These are phyloP conservation scores for Podochytrium sp. DNA, from an alignment of 192 early-diverging fungal species.

Conservation along the genomic window DNA sequence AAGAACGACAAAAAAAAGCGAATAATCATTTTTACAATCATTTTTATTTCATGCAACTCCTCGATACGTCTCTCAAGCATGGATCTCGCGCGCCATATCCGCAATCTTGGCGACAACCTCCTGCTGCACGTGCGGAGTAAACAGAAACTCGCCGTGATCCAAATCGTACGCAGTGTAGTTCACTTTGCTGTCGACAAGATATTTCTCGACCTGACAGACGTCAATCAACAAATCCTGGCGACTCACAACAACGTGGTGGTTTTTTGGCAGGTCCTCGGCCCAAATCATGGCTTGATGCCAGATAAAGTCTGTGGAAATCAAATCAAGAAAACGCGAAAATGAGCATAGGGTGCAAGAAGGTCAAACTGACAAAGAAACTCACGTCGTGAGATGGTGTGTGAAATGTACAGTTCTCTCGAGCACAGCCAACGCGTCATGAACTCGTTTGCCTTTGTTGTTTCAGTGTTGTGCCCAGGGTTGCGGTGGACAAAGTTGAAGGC, in stretches of 20 bases:
- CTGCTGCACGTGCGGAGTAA: not conserved
- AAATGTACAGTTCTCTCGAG: conserved; percentile 63
- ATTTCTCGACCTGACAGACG: conserved; percentile 17
- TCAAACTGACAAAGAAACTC: not conserved
- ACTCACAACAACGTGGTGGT: conserved; percentile 31
- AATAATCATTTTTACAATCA: too few relatives aligned
- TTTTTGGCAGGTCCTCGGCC: conserved; percentile 30
- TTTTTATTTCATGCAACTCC: not conserved
- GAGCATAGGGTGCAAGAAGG: too few relatives aligned
- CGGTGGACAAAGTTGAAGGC: conserved; percentile 58
- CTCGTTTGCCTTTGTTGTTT: conserved; percentile 36
- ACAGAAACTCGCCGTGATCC: conserved; percentile 39
- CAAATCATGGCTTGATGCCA: conserved; percentile 38
- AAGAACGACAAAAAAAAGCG: too few relatives aligned
- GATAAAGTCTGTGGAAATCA: conserved; percentile 26
- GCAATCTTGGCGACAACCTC: too few relatives aligned
- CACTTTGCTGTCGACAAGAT: not conserved
- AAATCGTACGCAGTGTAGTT: conserved; percentile 2
- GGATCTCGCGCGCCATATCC: too few relatives aligned
- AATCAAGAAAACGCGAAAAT: too few relatives aligned
- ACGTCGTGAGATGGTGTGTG: conserved; percentile 55
- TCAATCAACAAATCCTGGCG: conserved; percentile 38
- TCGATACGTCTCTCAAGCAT: too few relatives aligned
- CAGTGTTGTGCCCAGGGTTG: conserved; percentile 27
- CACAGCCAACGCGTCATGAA: conserved; percentile 58